These are phyloP conservation scores for Dendrocalamus latiflorus DNA, from an alignment of 202 grass and related monocot species.

Conservation along the genomic window DNA sequence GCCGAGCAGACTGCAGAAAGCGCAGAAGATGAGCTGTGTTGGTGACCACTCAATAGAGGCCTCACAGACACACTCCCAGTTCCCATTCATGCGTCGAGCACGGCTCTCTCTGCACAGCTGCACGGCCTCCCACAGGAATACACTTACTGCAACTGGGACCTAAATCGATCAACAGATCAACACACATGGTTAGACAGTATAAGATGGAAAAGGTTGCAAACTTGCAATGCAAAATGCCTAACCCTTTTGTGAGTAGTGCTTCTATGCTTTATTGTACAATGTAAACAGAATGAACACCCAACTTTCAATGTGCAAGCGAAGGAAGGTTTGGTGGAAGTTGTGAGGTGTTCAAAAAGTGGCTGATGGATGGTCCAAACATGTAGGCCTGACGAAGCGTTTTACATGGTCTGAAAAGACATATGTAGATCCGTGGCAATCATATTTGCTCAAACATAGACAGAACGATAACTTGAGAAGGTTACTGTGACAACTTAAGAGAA, in stretches of 20 bases:
- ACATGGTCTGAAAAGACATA: slow-evolving; percentile 4
- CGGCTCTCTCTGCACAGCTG: slow-evolving; percentile 68
- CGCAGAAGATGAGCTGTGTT: slow-evolving; percentile 77
- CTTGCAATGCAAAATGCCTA: too few relatives aligned
- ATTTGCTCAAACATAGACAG: not conserved
- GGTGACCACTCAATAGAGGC: slow-evolving; percentile 78
- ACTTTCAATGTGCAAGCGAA: too few relatives aligned
- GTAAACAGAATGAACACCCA: too few relatives aligned
- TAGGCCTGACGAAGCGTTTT: not conserved
- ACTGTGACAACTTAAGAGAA: not conserved
- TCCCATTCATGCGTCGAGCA: slow-evolving; percentile 55
- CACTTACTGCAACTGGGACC: slow-evolving; percentile 56
- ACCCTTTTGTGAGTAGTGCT: too few relatives aligned
- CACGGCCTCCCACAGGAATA: slow-evolving; percentile 63
- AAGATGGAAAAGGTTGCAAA: not conserved
- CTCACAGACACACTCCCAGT: slow-evolving; percentile 77
- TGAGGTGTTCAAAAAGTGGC: not conserved
- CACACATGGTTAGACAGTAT: slow-evolving; percentile 9
- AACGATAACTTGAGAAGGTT: too few relatives aligned
- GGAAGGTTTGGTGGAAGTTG: not conserved
- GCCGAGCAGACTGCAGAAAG: slow-evolving; percentile 72
- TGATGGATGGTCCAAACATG: not conserved
- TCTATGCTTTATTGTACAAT: too few relatives aligned
- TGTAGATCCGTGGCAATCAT: not conserved
- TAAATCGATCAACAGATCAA: slow-evolving; percentile 31